These are phyloP conservation scores for Botrytis aclada DNA, from an alignment of 2,329 filamentous ascomycete genomes.

Conservation along the genomic window DNA sequence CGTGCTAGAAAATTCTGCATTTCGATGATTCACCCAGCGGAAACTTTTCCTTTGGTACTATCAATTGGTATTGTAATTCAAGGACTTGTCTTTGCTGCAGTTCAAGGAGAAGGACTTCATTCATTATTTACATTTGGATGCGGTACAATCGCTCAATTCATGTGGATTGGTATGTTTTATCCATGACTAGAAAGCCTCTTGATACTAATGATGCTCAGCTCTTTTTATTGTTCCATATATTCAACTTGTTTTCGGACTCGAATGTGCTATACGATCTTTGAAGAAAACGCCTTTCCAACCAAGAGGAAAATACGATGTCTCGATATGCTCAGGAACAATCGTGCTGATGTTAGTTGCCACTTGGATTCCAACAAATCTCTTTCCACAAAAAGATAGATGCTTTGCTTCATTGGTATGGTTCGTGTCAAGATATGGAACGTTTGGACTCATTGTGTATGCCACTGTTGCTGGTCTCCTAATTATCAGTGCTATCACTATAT, in stretches of 20 bases:
- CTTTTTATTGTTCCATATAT: conserved; percentile 65
- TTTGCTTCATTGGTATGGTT: conserved; percentile 69
- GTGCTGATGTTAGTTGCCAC: conserved; percentile 51
- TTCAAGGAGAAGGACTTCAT: conserved; percentile 54
- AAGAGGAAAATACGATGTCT: conserved; percentile 57
- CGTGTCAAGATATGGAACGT: conserved; percentile 56
- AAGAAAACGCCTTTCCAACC: conserved; percentile 54
- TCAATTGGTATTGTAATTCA: conserved; percentile 57
- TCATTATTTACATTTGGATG: conserved; percentile 52
- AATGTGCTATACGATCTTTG: conserved; percentile 56
- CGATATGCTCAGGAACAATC: conserved; percentile 53
- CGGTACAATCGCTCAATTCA: conserved; percentile 52
- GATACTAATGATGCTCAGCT: conserved; percentile 45
- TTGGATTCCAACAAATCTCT: conserved; percentile 56
- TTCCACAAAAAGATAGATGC: conserved; percentile 57
- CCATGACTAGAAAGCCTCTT: background rate
- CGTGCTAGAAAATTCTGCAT: conserved; percentile 36
- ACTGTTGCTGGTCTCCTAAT: conserved; percentile 51
- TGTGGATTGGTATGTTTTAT: conserved; percentile 55
- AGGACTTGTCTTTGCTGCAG: conserved; percentile 54
- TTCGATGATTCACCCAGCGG: conserved; percentile 38
- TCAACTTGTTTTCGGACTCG: conserved; percentile 63
- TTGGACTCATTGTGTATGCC: conserved; percentile 54
- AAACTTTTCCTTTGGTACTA: conserved; percentile 52
- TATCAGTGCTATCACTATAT: conserved; percentile 52